A percentile compares a stretch with the other conserved stretches of the same genome.
These are phyloP conservation scores for Colletotrichum simmondsii DNA, from an alignment of 2,329 filamentous ascomycete genomes.

Conservation along the genomic window DNA sequence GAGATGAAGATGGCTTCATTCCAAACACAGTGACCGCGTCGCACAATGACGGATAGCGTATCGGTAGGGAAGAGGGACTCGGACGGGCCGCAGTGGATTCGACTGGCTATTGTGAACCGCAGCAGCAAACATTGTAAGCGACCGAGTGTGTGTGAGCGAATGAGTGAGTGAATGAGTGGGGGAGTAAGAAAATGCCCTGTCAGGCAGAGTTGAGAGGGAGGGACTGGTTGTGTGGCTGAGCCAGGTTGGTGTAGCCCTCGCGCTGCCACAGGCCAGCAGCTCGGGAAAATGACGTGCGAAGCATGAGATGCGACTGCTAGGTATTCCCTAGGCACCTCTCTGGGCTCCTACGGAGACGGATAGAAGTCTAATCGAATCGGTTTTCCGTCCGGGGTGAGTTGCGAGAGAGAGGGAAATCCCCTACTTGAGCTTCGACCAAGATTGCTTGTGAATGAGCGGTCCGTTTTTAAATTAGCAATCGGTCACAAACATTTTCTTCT, in stretches of 20 bases:
- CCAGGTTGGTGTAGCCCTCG: not conserved
- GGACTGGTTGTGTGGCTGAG: conserved; percentile 18
- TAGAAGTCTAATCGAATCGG: not conserved
- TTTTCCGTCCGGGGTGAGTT: not conserved
- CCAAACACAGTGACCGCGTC: not conserved
- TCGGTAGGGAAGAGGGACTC: not conserved
- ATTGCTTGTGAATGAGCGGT: not conserved
- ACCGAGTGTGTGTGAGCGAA: not conserved
- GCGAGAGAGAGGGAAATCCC: not conserved
- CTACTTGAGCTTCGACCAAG: not conserved
- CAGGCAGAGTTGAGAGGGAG: conserved; percentile 17
- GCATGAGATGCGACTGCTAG: not conserved
- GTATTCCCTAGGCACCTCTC: not conserved
- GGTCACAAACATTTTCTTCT: not conserved
- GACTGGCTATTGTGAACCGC: not conserved
- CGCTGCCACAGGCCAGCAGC: not conserved
- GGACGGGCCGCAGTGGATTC: conserved; percentile 2
- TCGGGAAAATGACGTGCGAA: conserved; percentile 16
- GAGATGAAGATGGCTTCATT: conserved; percentile 16
- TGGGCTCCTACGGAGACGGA: not conserved
- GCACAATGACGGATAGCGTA: not conserved
- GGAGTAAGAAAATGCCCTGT: conserved; percentile 20
- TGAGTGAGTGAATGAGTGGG: not conserved
- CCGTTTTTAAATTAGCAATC: not conserved
- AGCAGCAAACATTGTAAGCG: not conserved